Conservation (phyloP, 495 filamentous ascomycete species). For the Penicilliopsis zonata region DNA sequence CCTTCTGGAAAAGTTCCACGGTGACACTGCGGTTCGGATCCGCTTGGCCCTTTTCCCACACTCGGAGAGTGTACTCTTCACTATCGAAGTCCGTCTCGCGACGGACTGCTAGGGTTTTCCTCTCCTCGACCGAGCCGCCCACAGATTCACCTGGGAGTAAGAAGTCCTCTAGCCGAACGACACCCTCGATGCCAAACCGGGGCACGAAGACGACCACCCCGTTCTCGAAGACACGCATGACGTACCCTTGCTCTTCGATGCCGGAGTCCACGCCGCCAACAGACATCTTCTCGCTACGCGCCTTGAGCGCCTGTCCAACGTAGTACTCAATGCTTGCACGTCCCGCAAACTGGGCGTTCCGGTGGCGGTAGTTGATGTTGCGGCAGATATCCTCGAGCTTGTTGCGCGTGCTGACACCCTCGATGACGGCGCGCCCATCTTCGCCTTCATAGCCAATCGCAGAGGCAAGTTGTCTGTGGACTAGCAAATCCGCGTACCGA, state of each 20-base stretch:
- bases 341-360: constrained; percentile 91
- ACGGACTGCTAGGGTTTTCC: constrained; percentile 27
- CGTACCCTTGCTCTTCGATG: constrained; percentile 78
- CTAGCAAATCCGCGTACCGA: constrained; percentile 88
- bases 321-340: constrained; percentile 93
- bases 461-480: constrained; percentile 86
- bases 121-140: constrained; percentile 21
- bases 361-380: constrained; percentile 95
- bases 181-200: constrained; percentile 84
- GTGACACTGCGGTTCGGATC: constrained; percentile 40
- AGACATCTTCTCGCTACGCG: constrained; percentile 47
- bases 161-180: constrained; percentile 77
- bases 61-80: constrained; percentile 64
- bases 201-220: constrained; percentile 94
- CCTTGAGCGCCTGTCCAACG: constrained; percentile 89
- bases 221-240: constrained; percentile 95
- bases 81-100: constrained; percentile 65
- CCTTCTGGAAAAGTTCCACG: constrained; percentile 82
- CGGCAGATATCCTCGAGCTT: constrained; percentile 88
- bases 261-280: constrained; percentile 21
- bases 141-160: constrained; percentile 51
- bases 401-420: constrained; percentile 56
- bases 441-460: constrained; percentile 80
- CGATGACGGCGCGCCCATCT: constrained; percentile 46
- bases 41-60: constrained; percentile 32